A percentile compares a stretch with the other conserved stretches of the same genome.
Evolutionary conservation across 495 filamentous ascomycete species (phyloP).

Genomic region (Podospora appendiculata): DNA sequence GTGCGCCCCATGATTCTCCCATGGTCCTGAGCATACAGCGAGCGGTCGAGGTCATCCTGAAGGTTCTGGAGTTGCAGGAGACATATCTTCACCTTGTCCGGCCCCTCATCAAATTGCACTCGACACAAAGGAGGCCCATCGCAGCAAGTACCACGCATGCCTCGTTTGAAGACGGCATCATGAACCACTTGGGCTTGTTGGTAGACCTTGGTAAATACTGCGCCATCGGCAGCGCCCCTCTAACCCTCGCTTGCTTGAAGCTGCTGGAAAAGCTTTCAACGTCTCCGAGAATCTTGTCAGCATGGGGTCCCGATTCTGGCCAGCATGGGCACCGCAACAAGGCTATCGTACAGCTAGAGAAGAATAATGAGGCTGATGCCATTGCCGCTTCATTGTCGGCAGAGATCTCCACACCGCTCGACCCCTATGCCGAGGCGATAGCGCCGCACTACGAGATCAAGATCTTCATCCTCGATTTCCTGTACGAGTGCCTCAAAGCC

Average conservation of each 20-base stretch:
- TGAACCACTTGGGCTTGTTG: conserved; percentile 68
- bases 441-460: conserved; percentile 69
- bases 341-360: conserved; percentile 69
- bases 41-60: conserved; percentile 71
- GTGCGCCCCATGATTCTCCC: conserved; percentile 61
- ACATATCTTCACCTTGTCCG: conserved; percentile 85
- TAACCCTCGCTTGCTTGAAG: conserved; percentile 68
- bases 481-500: conserved; percentile 67
- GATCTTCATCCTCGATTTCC: conserved; percentile 67
- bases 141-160: conserved; percentile 67
- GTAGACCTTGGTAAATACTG: conserved; percentile 77
- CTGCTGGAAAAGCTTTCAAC: conserved; percentile 79
- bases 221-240: conserved; percentile 64
- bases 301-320: conserved; percentile 40
- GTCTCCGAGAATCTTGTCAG: conserved; percentile 63
- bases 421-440: conserved; percentile 54
- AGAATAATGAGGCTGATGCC: conserved; percentile 58
- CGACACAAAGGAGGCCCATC: conserved; percentile 22
- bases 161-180: conserved; percentile 85
- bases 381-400: conserved; percentile 59
- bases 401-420: conserved; percentile 55
- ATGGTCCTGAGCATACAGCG: conserved; percentile 64
- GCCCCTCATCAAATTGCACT: conserved; percentile 53
- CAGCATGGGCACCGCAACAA: conserved; percentile 59
- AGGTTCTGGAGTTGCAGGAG: conserved; percentile 75